phyloP scores from a whole-genome alignment of 2,329 filamentous ascomycete genomes.

The Colletotrichum destructivum region DNA sequence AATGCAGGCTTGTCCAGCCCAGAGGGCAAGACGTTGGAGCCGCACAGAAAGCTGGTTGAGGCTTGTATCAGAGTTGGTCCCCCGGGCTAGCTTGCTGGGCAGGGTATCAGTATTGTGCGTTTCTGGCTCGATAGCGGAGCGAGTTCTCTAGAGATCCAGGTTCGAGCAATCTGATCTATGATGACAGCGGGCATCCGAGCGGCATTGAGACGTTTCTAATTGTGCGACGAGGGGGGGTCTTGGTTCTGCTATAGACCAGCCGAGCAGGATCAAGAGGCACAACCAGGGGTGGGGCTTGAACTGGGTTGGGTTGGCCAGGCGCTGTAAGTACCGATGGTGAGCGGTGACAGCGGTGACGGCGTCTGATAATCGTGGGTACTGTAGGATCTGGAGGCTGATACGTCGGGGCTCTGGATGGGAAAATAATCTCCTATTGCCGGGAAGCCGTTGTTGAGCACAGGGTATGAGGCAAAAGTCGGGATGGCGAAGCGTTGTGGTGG shows the following conservation, averaged over 20 bases:
- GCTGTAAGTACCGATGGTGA: conserved; percentile 14
- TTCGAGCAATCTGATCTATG: conserved; percentile 67
- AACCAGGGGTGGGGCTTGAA: conserved; percentile 17
- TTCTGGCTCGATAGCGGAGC: conserved; percentile 55
- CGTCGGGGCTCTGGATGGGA: conserved; percentile 41
- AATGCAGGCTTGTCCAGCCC: conserved; percentile 50
- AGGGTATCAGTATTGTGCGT: conserved; percentile 55
- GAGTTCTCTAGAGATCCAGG: conserved; percentile 62
- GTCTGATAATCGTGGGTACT: conserved; percentile 23
- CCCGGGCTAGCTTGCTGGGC: conserved; percentile 52
- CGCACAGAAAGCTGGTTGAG: conserved; percentile 47
- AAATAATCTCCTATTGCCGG: conserved; percentile 35
- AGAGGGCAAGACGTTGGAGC: conserved; percentile 54
- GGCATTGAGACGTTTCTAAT: conserved; percentile 58
- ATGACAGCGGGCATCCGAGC: conserved; percentile 69
- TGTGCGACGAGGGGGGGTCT: conserved; percentile 24
- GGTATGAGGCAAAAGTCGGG: conserved; percentile 36
- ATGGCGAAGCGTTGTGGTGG: conserved; percentile 41
- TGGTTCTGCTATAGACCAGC: conserved; percentile 40
- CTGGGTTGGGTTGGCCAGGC: conserved; percentile 10
- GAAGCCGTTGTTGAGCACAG: conserved; percentile 36
- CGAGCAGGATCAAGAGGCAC: conserved; percentile 28
- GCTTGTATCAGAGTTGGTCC: conserved; percentile 57
- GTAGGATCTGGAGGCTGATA: conserved; percentile 33
- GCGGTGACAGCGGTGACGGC: conserved; percentile 1